Conservation (phyloP, 208 protist species). For the Trichomonas gallinae region DNA sequence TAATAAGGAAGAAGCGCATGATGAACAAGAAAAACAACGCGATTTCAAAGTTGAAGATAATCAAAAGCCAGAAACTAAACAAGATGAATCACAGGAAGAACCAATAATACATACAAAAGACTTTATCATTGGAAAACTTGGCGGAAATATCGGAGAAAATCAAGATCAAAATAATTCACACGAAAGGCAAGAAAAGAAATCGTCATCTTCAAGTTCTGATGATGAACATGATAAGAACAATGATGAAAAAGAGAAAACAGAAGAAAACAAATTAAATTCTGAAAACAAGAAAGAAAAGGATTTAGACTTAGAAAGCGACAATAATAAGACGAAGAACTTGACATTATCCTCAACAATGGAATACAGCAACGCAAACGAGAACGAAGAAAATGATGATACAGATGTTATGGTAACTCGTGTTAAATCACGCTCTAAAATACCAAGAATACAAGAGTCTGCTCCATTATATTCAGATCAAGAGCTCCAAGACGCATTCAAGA, state of each 20-base stretch:
- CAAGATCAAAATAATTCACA: too few relatives aligned
- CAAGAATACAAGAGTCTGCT: neutral
- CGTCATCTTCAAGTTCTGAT: neutral
- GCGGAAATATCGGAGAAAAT: too few relatives aligned
- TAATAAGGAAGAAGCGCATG: too few relatives aligned
- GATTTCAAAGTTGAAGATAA: too few relatives aligned
- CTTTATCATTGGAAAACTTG: too few relatives aligned
- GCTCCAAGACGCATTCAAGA: neutral
- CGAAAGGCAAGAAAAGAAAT: too few relatives aligned
- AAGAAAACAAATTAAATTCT: neutral
- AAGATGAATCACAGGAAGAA: too few relatives aligned
- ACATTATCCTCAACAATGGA: neutral
- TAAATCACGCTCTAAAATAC: too few relatives aligned
- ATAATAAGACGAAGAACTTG: neutral
- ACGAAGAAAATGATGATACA: neutral
- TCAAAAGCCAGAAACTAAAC: too few relatives aligned
- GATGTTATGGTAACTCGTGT: neutral
- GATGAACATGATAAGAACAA: neutral
- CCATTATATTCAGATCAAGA: neutral
- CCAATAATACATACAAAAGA: too few relatives aligned
- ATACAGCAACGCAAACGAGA: neutral
- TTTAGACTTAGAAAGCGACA: neutral
- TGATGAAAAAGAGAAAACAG: neutral
- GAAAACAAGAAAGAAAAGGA: neutral
- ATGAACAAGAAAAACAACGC: too few relatives aligned